Evolutionary conservation across 2,329 filamentous ascomycete genomes (phyloP), one percentile per base, ranked within the genome.

Genomic region (Epichloe bromicola): DNA sequence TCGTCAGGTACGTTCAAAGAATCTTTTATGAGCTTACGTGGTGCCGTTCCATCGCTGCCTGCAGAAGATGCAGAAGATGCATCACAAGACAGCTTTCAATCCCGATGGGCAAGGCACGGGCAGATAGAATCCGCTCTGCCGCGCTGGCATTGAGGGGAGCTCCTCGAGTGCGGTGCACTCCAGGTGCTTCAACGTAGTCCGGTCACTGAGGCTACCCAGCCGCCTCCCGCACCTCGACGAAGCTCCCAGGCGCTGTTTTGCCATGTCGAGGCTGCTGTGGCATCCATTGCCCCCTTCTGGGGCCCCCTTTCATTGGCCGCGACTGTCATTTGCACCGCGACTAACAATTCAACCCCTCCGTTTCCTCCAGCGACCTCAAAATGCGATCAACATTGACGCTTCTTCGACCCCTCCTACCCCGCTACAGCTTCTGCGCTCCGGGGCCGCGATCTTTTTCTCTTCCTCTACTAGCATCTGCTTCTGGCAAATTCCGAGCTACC

Each of bases 391-490:
- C 67, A 56, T 30, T 30, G 30, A 10, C 30, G 10, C 63, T 71
- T 62, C 60, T 70, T 59, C 66, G 64, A 69, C 68, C 68, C 68
- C 68, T 70, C 68, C 68, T 71, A 69, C 68, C 68, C 69, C 69
- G 68, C 67, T 66, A 70, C 62, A 67, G 61, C 62, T 60, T 68
- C 60, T 70, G 62, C 62, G 67, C 67, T 60, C 61, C 61, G 60
- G 58, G 65, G 54, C 61, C 62, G 50, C 67, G 61, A 69, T 63
- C 67, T 66, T 70, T 67, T 61, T 63, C 61, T 60, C 65, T 68
- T 61, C 60, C 65, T 62, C 65, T 68, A 65, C 66, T 70, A 63
- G 63, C 66, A 60, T 62, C 65, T 61, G 68, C 67, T 58, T 63
- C 69, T 58, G 64, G 65, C 62, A 65, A 65, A 61, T 66, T 67